A percentile compares a stretch with the other conserved stretches of the same genome.
Evolutionary conservation across 2,329 filamentous ascomycete species (phyloP).

Genomic region (Lecanicillium sp.): DNA sequence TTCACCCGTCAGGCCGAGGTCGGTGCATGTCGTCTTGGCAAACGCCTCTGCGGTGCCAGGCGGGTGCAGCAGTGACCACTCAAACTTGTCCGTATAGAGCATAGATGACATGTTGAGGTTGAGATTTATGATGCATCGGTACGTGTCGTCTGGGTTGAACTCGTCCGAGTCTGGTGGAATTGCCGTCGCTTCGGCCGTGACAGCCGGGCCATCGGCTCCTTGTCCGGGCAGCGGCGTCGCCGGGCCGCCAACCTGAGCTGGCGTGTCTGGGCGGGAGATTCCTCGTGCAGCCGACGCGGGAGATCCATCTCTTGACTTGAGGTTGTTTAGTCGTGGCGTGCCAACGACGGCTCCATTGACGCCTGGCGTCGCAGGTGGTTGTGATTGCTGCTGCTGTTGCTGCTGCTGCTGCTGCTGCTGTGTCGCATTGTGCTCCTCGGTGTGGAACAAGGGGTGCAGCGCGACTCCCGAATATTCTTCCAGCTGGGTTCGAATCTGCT

Average conservation of each 20-base stretch:
- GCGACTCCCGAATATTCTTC: conserved; percentile 95
- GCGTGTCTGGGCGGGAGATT: conserved; percentile 48
- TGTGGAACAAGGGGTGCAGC: conserved; percentile 84
- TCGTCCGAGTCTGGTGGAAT: conserved; percentile 58
- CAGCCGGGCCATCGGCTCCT: conserved; percentile 34
- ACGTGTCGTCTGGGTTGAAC: conserved; percentile 86
- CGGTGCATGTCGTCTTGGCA: conserved; percentile 85
- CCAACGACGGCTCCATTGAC: conserved; percentile 10
- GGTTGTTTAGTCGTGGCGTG: conserved; percentile 11
- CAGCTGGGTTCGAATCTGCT: conserved; percentile 87
- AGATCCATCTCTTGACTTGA: conserved; percentile 31
- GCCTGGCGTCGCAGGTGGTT: conserved; percentile 5
- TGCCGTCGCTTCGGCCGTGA: conserved; percentile 64
- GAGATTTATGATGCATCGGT: conserved; percentile 84
- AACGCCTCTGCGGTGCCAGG: conserved; percentile 89
- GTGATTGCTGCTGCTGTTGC: neutral
- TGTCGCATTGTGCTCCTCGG: conserved; percentile 29
- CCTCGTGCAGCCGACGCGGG: conserved; percentile 25
- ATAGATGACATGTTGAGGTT: conserved; percentile 88
- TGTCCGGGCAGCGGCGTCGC: conserved; percentile 40
- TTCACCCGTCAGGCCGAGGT: conserved; percentile 81
- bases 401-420: conserved; percentile 13
- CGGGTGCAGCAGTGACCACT: conserved; percentile 91
- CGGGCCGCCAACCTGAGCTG: conserved; percentile 40
- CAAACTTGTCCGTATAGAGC: conserved; percentile 94